A percentile compares a stretch with the other conserved stretches of the same genome.
Evolutionary conservation across 306 rosid species (phyloP).

Genomic region (Vigna trinervia): DNA sequence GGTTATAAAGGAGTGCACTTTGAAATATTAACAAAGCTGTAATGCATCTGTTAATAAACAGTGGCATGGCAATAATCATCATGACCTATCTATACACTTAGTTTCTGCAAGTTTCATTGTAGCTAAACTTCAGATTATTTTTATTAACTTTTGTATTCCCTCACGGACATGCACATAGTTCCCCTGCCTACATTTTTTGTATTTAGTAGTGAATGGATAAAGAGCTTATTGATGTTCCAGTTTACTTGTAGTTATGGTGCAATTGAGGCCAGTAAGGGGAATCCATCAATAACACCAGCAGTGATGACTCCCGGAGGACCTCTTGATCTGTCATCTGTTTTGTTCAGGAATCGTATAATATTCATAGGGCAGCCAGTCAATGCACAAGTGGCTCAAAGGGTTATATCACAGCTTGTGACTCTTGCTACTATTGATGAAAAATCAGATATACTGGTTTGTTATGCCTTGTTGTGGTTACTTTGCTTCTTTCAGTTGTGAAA

Average conservation of each 20-base stretch:
- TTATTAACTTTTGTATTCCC: neutral
- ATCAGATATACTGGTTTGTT: conserved; percentile 84
- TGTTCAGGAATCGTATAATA: conserved; percentile 91
- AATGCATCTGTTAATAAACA: conserved; percentile 14
- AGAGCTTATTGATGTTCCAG: conserved; percentile 38
- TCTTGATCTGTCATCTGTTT: conserved; percentile 81
- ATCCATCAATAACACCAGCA: conserved; percentile 90
- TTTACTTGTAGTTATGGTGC: conserved; percentile 63
- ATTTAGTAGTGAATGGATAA: conserved; percentile 11
- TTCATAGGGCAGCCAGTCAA: conserved; percentile 93
- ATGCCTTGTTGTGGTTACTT: conserved; percentile 24
- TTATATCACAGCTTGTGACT: conserved; percentile 94
- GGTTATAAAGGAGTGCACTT: conserved; percentile 5
- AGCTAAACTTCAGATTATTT: neutral
- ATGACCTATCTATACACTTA: neutral
- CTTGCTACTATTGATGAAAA: conserved; percentile 82
- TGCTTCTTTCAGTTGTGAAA: neutral
- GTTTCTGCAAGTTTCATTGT: neutral
- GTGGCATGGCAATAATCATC: conserved; percentile 4
- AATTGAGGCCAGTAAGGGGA: conserved; percentile 74
- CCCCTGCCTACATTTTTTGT: neutral
- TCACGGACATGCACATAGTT: neutral
- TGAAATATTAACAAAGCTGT: neutral
- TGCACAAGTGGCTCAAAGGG: conserved; percentile 89
- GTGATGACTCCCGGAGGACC: conserved; percentile 95